Evolutionary conservation across 257 asterid species (phyloP), one percentile per base, ranked within the genome.

Genomic region (Datura wrightii): DNA sequence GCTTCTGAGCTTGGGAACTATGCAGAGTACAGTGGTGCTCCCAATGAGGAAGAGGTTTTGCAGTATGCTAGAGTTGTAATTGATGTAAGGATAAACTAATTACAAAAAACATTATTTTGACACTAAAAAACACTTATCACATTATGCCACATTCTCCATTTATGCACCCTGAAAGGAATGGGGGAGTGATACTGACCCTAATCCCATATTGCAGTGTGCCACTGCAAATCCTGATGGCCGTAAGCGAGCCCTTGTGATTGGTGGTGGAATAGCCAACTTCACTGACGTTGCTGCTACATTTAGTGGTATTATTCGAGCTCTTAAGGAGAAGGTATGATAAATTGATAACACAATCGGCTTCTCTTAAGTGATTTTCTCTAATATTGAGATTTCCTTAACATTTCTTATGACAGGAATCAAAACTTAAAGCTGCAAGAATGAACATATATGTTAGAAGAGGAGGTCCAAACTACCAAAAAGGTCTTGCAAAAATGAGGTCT

Each of bases 21-120:
- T 39, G 99, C 99, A 5, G 99, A 95, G 81, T 95, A 95, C 85
- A 95, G 99, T 31, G 99, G 99, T 16, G 99, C 99, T 85, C 99
- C 99, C 58, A 95, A 95, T 56, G 99, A 95, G 86, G 98, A 94
- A 87, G 98, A 95, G 91, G 98, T 95, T 81, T 86, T 95, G 91
- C 99, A 95, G 87, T 95, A 95, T 86, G 98, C 99, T 86, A 87
- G 99, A 90, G 98, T 95, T 89, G 97, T 95, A 54, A 93, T 95
- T 85, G 99, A 95, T 69, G 99, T 95, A 86, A 92, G 97, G 44
- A 85, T 44, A 41, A 5, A n/a, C 70, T 46, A n/a, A 15, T 79
- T 54, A 16, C 71, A 34, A 3, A 48, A 15, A 19, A 6, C 31
- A 48, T 14, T 4, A 31, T 42, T 71, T 19, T 24, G 11, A 72